Evolutionary conservation across 2,329 filamentous ascomycete species (phyloP), one percentile per base, ranked within the genome.

Genomic region (Colletotrichum cereale): DNA sequence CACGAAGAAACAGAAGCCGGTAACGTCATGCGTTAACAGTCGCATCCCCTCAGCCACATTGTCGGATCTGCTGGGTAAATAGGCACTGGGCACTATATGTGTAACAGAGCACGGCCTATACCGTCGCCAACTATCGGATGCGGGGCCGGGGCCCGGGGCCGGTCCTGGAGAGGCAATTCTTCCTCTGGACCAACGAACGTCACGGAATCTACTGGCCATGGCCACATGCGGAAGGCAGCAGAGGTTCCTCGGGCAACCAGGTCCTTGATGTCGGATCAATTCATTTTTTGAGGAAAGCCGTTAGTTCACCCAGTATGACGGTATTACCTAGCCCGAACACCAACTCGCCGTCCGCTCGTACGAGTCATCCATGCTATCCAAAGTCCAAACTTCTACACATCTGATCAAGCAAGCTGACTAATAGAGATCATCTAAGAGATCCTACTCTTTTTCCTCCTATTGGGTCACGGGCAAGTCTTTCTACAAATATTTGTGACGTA

Each of bases 71-170:
- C 24, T 21, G 57, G 57, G 53, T 31, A 42, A 3, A 21, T 68
- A 58, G 65, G 58, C 53, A 60, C 44, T 60, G 65, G 52, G 65
- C 65, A 71, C 60, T 71, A 42, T 71, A 71, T 58, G 31, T 68
- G 65, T 36, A 64, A 71, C 65, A 8, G 53, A 38, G 65, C 58
- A 71, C 53, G 58, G 65, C 65, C 68, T 68, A 68, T 69, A 64
- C 21, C 36, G 34, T 55, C 21, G 38, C 36, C 44, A 55, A 38
- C 16, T 64, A 61, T 60, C 65, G 44, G 55, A 40, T 31, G 56
- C 47, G 56, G 44, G 58, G 57, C 47, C 57, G 57, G 44, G 21
- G 29, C 16, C 44, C 60, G 44, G 44, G 44, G 58, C 58, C 42
- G 60, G 34, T 40, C 50, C 58, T 4, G n/a, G n/a, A 47, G 52